Conservation (phyloP, 2,329 filamentous ascomycete genomes). For the Penicillium janthinellum region DNA sequence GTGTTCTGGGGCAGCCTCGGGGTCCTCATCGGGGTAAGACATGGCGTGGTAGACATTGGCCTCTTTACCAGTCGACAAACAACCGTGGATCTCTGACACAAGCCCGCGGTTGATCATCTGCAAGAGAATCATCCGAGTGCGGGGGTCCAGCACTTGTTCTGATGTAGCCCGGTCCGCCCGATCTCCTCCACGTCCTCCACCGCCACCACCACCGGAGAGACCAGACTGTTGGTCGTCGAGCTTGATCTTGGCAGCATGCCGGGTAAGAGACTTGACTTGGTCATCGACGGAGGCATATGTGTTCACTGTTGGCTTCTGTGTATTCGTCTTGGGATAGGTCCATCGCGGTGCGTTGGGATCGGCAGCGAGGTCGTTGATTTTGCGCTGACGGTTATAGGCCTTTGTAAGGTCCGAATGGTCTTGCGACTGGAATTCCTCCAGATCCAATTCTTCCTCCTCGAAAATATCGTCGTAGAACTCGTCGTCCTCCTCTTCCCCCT, state of each 20-base stretch:
- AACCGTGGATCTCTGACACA: constrained; percentile 89
- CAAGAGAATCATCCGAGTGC: constrained; percentile 91
- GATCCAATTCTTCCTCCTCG: constrained; percentile 54
- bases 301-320: constrained; percentile 78
- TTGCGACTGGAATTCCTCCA: constrained; percentile 58
- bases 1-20: constrained; percentile 60
- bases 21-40: constrained; percentile 58
- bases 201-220: constrained; percentile 54
- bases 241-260: constrained; percentile 82
- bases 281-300: constrained; percentile 80
- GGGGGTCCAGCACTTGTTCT: constrained; percentile 90
- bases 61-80: constrained; percentile 95
- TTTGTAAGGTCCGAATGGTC: constrained; percentile 74
- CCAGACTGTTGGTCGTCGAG: constrained; percentile 66
- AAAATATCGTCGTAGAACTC: constrained; percentile 64
- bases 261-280: constrained; percentile 79
- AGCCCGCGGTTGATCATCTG: constrained; percentile 93
- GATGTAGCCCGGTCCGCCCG: constrained; percentile 91
- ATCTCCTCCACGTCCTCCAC: constrained; percentile 57
- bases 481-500: constrained; percentile 58
- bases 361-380: constrained; percentile 58
- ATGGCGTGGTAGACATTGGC: constrained; percentile 96
- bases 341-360: constrained; percentile 55
- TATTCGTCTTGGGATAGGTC: constrained; percentile 70
- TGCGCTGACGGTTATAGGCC: constrained; percentile 82